These are phyloP conservation scores for Cardamine resedifolia DNA, from an alignment of 345 rosid genomes.

Conservation along the genomic window DNA sequence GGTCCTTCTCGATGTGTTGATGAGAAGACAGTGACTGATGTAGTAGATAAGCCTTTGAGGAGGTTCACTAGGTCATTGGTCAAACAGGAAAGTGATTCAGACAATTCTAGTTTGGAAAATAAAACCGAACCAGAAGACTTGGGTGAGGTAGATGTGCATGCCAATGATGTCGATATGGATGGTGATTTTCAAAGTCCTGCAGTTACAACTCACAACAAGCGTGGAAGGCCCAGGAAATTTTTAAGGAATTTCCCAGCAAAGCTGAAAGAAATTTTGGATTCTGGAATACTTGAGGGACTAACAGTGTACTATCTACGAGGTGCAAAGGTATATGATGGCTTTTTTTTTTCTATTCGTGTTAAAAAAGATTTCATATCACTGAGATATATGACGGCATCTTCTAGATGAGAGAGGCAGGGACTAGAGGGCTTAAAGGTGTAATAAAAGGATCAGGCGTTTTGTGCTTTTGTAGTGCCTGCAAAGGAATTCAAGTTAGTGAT, in stretches of 20 bases:
- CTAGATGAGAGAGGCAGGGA: constrained; percentile 50
- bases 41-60: constrained; percentile 24
- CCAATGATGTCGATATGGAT: constrained; percentile 14
- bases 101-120: constrained; percentile 9
- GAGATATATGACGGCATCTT: constrained; percentile 6
- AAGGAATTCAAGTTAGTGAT: constrained; percentile 58
- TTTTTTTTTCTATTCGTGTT: not conserved
- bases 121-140: not conserved
- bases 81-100: constrained; percentile 20
- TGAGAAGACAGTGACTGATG: constrained; percentile 2
- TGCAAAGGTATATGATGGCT: constrained; percentile 52
- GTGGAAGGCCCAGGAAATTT: constrained; percentile 46
- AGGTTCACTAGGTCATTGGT: constrained; percentile 35
- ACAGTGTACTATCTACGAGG: constrained; percentile 64
- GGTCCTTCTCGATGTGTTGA: not conserved
- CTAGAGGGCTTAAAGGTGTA: constrained; percentile 58
- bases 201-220: constrained; percentile 32
- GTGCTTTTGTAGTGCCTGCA: constrained; percentile 74
- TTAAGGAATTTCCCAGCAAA: constrained; percentile 51
- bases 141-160: constrained; percentile 20
- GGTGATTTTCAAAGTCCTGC: constrained; percentile 24
- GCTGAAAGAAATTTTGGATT: constrained; percentile 67
- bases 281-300: constrained; percentile 76
- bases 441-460: constrained; percentile 60
- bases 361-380: constrained; percentile 1